Percentiles rank a stretch among this genome's conserved stretches.
phyloP scores from a whole-genome alignment of 2,329 filamentous ascomycete species.

The Alternaria novae-zelandiae region DNA sequence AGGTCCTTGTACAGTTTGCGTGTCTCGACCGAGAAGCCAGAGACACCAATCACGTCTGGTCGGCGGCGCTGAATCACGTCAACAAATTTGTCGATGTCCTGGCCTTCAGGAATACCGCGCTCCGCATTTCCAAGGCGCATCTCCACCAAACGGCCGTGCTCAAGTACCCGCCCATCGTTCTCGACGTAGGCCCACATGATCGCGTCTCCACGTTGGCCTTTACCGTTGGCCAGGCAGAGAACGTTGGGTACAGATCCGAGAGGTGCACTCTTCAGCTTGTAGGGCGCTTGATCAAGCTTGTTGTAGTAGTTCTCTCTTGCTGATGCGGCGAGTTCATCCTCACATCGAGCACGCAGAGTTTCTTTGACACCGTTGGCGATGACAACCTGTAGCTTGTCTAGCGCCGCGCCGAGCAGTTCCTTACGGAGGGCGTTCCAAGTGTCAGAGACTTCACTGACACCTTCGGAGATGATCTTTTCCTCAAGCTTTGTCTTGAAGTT shows the following conservation, averaged over 20 bases:
- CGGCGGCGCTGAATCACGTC: constrained; percentile 79
- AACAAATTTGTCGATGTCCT: constrained; percentile 72
- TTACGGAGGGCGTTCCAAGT: constrained; percentile 90
- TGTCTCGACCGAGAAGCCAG: constrained; percentile 87
- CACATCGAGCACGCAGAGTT: constrained; percentile 88
- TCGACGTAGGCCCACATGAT: constrained; percentile 92
- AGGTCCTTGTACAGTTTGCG: constrained; percentile 83
- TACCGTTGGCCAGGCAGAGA: constrained; percentile 84
- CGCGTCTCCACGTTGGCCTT: constrained; percentile 78
- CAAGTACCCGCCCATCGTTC: constrained; percentile 86
- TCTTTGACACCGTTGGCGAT: constrained; percentile 95
- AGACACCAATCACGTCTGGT: constrained; percentile 89
- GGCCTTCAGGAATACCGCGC: constrained; percentile 69
- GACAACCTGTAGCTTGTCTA: constrained; percentile 80
- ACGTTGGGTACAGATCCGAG: constrained; percentile 88
- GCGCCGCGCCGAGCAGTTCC: constrained; percentile 81
- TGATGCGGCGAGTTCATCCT: constrained; percentile 85
- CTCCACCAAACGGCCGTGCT: constrained; percentile 86
- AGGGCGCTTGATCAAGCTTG: constrained; percentile 92
- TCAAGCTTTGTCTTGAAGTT: constrained; percentile 79
- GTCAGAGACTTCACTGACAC: constrained; percentile 92
- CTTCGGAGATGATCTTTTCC: constrained; percentile 88
- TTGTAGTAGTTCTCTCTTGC: constrained; percentile 89
- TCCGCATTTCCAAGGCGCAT: constrained; percentile 70
- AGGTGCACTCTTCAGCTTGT: constrained; percentile 91